Evolutionary conservation across 371 early-diverging fungal species (phyloP), one percentile per base, ranked within the genome.

Genomic region (Mucor irregularis): DNA sequence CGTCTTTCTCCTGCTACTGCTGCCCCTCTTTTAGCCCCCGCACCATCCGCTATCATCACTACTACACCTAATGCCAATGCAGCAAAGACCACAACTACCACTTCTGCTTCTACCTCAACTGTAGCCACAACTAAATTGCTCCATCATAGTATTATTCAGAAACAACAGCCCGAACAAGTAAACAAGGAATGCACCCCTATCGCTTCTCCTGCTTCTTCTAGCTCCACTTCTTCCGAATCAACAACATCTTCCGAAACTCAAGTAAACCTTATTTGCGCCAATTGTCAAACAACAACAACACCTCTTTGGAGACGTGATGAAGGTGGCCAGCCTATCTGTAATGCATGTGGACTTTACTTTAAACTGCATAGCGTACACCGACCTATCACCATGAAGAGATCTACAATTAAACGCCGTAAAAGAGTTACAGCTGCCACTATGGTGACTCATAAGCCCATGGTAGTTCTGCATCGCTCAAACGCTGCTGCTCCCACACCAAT

Each of bases 291-390:
- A 0, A 83, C 82, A 9, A 81, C 76, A n/a, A 93, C 94, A 3
- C 92, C 92, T 9, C 77, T 90, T 14, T 94, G 95, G 95, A 69
- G 95, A 37, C 73, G 91, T 52, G 83, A 85, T 56, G 80, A 75
- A 49, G 68, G 81, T 28, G 89, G 88, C 6, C 76, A 85, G 26
- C 68, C 78, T 17, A 78, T 90, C 33, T 92, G 92, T 74, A 92
- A 91, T 66, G 91, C 91, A 0, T 92, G 92, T 64, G 91, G 91
- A 30, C 74, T 93, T 29, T 92, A 92, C 58, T 86, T 79, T 55
- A 87, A 86, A 56, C 66, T 89, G 6, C 92, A 93, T 58, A 73
- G 64, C 56, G 69, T 76, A 8, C 82, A 80, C 42, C 80, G 88
- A 7, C 88, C 80, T 5, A 67, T 76, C 21, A 73, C 68, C 24